These are phyloP conservation scores for Cerioporus squamosus DNA, from an alignment of 1,284 basidiomycete genomes.

Conservation along the genomic window DNA sequence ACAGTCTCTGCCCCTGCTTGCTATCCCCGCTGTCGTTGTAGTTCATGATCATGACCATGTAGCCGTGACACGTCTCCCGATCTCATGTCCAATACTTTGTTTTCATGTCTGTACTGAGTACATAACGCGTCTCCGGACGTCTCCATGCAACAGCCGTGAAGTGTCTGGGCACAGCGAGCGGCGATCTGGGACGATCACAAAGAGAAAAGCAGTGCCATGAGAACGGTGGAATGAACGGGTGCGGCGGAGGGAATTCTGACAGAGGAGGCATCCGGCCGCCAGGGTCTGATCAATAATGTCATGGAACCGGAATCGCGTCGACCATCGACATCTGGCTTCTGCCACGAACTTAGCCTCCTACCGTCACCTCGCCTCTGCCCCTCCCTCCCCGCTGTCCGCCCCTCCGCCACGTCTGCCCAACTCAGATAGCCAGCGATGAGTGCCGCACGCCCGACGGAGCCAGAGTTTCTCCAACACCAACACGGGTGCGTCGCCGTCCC, in stretches of 20 bases:
- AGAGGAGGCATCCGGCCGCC: not conserved
- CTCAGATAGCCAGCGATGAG: conserved; percentile 9
- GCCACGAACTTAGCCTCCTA: not conserved
- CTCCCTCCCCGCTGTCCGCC: conserved; percentile 1
- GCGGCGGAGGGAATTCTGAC: not conserved
- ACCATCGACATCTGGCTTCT: conserved; percentile 9
- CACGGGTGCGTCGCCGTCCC: conserved; percentile 7
- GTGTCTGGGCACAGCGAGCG: not conserved
- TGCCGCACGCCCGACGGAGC: conserved; percentile 1
- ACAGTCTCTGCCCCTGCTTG: conserved; percentile 22
- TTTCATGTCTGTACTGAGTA: conserved; percentile 19
- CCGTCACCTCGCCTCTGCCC: not conserved
- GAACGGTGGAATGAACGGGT: not conserved
- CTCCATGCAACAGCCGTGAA: no score
- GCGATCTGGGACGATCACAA: not conserved
- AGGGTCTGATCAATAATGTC: conserved; percentile 6
- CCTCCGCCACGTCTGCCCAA: conserved; percentile 4
- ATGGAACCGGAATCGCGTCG: conserved; percentile 13
- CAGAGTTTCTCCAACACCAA: conserved; percentile 4
- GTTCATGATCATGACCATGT: conserved; percentile 23
- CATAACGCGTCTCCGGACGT: conserved; percentile 9
- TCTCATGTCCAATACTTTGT: conserved; percentile 5
- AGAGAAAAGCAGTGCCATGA: conserved; percentile 4
- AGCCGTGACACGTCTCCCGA: conserved; percentile 24
- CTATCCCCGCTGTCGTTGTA: conserved; percentile 27